A percentile compares a stretch with the other conserved stretches of the same genome.
Conservation (phyloP, 306 rosid species). For the Sesbania bispinosa region DNA sequence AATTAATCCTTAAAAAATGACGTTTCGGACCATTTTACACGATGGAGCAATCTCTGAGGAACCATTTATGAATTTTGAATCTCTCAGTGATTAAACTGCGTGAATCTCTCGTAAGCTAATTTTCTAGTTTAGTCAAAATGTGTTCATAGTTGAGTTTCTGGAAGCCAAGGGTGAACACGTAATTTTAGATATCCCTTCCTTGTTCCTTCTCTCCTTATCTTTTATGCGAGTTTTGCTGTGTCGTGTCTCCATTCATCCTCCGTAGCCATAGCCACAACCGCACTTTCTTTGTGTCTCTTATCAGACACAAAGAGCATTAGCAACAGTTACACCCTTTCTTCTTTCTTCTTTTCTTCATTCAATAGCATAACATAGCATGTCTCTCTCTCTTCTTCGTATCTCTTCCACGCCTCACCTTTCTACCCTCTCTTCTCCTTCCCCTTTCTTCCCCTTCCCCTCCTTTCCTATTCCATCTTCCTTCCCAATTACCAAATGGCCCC, state of each 20-base stretch:
- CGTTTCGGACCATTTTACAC: no score
- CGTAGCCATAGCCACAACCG: constrained; percentile 18
- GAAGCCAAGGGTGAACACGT: background rate
- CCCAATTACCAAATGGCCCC: background rate
- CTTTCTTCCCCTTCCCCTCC: constrained; percentile 30
- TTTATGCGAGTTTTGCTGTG: no score
- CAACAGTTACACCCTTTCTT: no score
- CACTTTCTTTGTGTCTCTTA: constrained; percentile 6
- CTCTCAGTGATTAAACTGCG: no score
- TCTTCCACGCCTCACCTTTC: constrained; percentile 34
- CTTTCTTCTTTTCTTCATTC: no score
- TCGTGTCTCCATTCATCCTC: background rate
- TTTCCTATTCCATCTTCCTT: constrained; percentile 4
- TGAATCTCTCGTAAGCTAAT: no score
- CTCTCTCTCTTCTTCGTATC: constrained; percentile 27
- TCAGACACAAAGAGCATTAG: constrained; percentile 19
- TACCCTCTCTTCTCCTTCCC: background rate
- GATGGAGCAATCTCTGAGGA: no score
- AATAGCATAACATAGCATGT: constrained; percentile 8
- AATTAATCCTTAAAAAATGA: no score
- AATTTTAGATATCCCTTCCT: background rate
- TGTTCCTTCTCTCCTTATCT: background rate
- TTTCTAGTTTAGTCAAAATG: no score
- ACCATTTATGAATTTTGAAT: no score
- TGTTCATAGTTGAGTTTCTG: no score